Conservation (phyloP, 2,329 filamentous ascomycete species). For the Talaromyces sp. region DNA sequence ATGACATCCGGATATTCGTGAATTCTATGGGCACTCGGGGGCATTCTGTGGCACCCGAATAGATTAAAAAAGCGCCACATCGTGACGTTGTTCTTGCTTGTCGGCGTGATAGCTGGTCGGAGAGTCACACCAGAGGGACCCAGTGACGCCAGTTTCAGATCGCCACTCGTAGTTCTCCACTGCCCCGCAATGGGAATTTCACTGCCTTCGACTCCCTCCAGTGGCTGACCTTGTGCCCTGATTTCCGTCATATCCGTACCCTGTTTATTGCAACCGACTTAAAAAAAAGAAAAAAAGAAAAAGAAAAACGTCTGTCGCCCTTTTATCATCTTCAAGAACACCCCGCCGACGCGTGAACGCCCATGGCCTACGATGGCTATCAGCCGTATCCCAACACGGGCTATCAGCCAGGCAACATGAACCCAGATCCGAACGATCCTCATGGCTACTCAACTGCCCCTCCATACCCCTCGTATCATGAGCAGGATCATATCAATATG, state of each 20-base stretch:
- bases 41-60: conserved; percentile 2
- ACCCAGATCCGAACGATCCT: conserved; percentile 25
- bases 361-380: conserved; percentile 50
- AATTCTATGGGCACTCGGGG: background rate
- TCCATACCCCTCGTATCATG: conserved; percentile 38
- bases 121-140: background rate
- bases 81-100: conserved; percentile 12
- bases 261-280: background rate
- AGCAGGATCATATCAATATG: conserved; percentile 36
- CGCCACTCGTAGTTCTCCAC: conserved; percentile 24
- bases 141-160: conserved; percentile 21
- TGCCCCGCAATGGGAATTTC: conserved; percentile 21
- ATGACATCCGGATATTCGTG: conserved; percentile 12
- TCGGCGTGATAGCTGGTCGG: background rate
- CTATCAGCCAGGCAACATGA: conserved; percentile 32
- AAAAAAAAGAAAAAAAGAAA: background rate
- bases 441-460: conserved; percentile 29
- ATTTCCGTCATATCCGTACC: background rate
- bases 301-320: too few species aligned
- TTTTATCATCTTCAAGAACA: background rate
- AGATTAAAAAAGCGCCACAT: conserved; percentile 22
- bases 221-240: background rate
- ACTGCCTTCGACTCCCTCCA: conserved; percentile 12
- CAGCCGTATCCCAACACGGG: conserved; percentile 31
- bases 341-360: background rate